Conservation (phyloP, 2,329 filamentous ascomycete genomes). For the Elsinoe australis region DNA sequence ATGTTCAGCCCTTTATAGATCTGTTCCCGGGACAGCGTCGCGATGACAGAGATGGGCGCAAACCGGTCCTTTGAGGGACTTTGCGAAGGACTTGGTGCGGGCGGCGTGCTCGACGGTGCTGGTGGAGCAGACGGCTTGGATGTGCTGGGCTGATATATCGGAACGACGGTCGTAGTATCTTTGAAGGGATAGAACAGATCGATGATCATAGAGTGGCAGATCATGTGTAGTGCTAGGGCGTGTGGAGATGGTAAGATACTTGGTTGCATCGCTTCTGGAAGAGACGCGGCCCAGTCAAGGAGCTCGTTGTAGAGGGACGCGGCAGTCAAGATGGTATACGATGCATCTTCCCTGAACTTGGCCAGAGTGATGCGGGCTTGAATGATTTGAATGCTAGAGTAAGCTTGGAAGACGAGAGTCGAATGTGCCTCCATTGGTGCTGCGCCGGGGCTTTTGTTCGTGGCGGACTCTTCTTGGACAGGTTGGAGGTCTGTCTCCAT, state of each 20-base stretch:
- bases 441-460: not conserved
- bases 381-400: not conserved
- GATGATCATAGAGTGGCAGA: slow-evolving; percentile 3
- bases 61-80: not conserved
- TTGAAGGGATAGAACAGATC: not conserved
- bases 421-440: not conserved
- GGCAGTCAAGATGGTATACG: not conserved
- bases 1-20: not conserved
- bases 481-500: not conserved
- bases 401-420: not conserved
- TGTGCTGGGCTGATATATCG: not conserved
- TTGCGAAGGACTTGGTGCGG: no score
- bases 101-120: no score
- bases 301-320: not conserved
- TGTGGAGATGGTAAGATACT: not conserved
- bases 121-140: no score
- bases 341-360: not conserved
- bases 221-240: slow-evolving; percentile 7
- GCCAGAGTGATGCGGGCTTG: not conserved
- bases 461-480: not conserved
- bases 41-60: not conserved
- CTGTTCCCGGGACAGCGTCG: not conserved
- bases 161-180: not conserved
- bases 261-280: not conserved
- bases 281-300: not conserved